phyloP scores from a whole-genome alignment of 805 yeast species.

The Cyberlindnera suaveolens region DNA sequence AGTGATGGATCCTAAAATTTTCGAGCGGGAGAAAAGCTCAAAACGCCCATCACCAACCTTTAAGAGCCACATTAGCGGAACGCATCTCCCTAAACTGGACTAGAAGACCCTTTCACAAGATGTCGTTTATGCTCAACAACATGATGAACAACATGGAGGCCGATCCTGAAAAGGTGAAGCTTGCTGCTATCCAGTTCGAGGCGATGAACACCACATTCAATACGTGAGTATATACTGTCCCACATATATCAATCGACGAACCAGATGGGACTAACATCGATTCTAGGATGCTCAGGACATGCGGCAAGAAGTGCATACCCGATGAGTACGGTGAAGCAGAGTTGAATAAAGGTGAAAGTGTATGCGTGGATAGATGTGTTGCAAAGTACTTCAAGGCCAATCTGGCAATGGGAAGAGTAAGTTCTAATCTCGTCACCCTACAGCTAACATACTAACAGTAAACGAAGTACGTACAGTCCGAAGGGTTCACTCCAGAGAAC shows the following conservation, averaged over 20 bases:
- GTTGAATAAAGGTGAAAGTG: slow-evolving; percentile 73
- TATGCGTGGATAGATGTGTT: slow-evolving; percentile 84
- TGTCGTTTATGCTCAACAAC: slow-evolving; percentile 56
- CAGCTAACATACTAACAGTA: slow-evolving; percentile 8
- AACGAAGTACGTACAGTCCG: slow-evolving; percentile 16
- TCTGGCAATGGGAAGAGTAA: slow-evolving; percentile 46
- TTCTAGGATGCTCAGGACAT: slow-evolving; percentile 46
- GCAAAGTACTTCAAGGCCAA: slow-evolving; percentile 75
- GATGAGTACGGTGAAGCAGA: slow-evolving; percentile 83
- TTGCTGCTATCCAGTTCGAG: slow-evolving; percentile 63
- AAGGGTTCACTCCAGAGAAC: slow-evolving; percentile 19
- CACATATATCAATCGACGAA: not conserved
- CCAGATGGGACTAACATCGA: not conserved
- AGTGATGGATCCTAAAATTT: not conserved
- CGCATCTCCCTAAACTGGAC: not conserved
- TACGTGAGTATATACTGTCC: slow-evolving; percentile 23
- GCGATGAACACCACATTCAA: slow-evolving; percentile 55
- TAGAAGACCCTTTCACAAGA: slow-evolving; percentile 16
- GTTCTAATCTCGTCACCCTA: slow-evolving; percentile 1
- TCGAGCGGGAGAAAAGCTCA: not conserved
- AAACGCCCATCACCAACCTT: not conserved
- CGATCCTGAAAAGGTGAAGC: slow-evolving; percentile 51
- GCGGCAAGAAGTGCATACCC: slow-evolving; percentile 76
- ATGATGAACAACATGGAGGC: slow-evolving; percentile 43
- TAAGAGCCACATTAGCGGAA: not conserved